A percentile compares a stretch with the other conserved stretches of the same genome.
Evolutionary conservation across 805 yeast species (phyloP).

Genomic region (Cephaloascus albidus): DNA sequence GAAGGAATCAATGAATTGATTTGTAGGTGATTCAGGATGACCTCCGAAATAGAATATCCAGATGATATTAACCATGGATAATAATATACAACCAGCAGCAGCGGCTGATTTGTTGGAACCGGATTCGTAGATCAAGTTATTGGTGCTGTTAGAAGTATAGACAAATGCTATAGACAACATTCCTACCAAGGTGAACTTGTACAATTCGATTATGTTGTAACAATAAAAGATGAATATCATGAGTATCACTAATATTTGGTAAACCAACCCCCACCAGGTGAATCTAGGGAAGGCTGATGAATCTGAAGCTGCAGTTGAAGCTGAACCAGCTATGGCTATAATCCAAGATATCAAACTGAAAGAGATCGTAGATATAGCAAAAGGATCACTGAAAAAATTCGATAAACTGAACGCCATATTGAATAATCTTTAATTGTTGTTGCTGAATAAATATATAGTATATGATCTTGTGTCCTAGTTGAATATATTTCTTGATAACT

Average conservation of each 20-base stretch:
- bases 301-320: conserved; percentile 20
- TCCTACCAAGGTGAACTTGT: conserved; percentile 51
- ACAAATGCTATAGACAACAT: conserved; percentile 64
- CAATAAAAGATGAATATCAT: conserved; percentile 42
- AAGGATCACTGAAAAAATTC: conserved; percentile 72
- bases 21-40: conserved; percentile 80
- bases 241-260: conserved; percentile 54
- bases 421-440: too few species aligned
- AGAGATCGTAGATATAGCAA: conserved; percentile 74
- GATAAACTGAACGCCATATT: conserved; percentile 30
- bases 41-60: conserved; percentile 91
- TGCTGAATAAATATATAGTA: too few species aligned
- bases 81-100: conserved; percentile 80
- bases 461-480: too few species aligned
- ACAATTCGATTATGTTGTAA: conserved; percentile 57
- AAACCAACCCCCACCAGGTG: conserved; percentile 96
- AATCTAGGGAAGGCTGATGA: conserved; percentile 56
- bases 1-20: conserved; percentile 77
- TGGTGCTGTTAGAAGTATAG: conserved; percentile 79
- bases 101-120: conserved; percentile 61
- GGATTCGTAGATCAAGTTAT: conserved; percentile 60
- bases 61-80: conserved; percentile 71
- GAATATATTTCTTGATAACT: too few species aligned
- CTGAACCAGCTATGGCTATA: conserved; percentile 81
- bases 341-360: conserved; percentile 77